phyloP scores from a whole-genome alignment of 2,329 filamentous ascomycete species.

The Trematosphaeria pertusa region DNA sequence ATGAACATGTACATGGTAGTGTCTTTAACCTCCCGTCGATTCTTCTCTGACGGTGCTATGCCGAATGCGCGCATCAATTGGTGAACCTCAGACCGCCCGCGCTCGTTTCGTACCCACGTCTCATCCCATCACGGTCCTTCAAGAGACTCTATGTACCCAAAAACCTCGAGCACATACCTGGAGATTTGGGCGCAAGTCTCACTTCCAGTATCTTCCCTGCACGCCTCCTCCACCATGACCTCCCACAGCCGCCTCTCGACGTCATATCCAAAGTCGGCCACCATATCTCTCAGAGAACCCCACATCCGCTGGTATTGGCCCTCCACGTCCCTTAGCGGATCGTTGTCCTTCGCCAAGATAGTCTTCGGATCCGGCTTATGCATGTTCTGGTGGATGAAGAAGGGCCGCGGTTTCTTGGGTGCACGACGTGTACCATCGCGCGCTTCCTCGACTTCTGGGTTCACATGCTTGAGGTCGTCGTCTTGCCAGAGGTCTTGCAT shows the following conservation, averaged over 20 bases:
- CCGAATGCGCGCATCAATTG: no score
- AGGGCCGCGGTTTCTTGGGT: conserved; percentile 12
- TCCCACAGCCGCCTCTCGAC: conserved; percentile 35
- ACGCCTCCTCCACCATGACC: conserved; percentile 27
- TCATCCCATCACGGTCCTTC: no score
- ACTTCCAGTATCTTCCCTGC: conserved; percentile 16
- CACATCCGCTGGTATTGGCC: conserved; percentile 27
- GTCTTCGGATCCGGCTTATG: conserved; percentile 24
- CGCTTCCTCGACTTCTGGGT: conserved; percentile 3
- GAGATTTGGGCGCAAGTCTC: conserved; percentile 20
- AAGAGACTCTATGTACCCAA: no score
- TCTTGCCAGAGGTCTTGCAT: conserved; percentile 12
- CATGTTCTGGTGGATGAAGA: conserved; percentile 33
- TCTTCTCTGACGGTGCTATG: no score
- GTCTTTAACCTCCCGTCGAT: no score
- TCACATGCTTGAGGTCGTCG: conserved; percentile 7
- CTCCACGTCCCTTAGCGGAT: conserved; percentile 8
- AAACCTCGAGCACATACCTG: conserved; percentile 23
- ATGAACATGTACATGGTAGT: no score
- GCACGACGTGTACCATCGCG: conserved; percentile 8
- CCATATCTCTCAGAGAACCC: conserved; percentile 18
- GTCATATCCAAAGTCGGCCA: conserved; percentile 29
- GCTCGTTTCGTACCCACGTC: no score
- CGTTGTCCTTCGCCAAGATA: conserved; percentile 20
- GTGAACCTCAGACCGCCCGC: no score